A percentile compares a stretch with the other conserved stretches of the same genome.
Evolutionary conservation across 495 filamentous ascomycete genomes (phyloP).

Genomic region (Penicillium mononematosum): DNA sequence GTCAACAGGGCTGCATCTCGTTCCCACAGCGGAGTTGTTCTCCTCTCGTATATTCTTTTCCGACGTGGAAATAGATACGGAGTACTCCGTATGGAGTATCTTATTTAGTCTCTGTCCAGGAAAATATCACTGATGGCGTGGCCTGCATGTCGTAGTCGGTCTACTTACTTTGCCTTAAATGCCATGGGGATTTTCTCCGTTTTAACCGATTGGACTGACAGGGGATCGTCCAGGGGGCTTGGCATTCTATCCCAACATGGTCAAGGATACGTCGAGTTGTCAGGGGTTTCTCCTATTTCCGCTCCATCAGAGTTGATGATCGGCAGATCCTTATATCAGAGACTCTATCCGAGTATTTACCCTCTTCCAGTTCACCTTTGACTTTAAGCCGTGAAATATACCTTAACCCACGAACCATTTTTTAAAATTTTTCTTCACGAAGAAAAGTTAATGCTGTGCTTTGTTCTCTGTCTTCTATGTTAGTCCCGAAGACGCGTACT

Average conservation of each 20-base stretch:
- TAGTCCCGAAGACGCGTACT: slow-evolving; percentile 21
- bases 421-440: neutral
- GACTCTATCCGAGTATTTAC: no score
- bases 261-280: neutral
- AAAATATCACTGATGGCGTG: neutral
- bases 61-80: neutral
- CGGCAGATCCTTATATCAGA: neutral
- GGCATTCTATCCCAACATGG: slow-evolving; percentile 8
- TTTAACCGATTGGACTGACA: slow-evolving; percentile 6
- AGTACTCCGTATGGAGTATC: neutral
- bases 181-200: neutral
- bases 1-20: neutral
- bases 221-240: slow-evolving; percentile 10
- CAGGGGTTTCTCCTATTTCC: neutral
- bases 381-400: neutral
- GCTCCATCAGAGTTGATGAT: neutral
- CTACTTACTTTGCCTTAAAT: neutral
- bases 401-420: neutral
- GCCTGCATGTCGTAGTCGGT: neutral
- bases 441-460: neutral
- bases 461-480: neutral
- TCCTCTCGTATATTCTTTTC: slow-evolving; percentile 3
- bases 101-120: neutral
- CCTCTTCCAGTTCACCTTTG: neutral
- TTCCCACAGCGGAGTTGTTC: slow-evolving; percentile 13